Evolutionary conservation across 495 filamentous ascomycete species (phyloP).

Genomic region (Penicillium soppii): DNA sequence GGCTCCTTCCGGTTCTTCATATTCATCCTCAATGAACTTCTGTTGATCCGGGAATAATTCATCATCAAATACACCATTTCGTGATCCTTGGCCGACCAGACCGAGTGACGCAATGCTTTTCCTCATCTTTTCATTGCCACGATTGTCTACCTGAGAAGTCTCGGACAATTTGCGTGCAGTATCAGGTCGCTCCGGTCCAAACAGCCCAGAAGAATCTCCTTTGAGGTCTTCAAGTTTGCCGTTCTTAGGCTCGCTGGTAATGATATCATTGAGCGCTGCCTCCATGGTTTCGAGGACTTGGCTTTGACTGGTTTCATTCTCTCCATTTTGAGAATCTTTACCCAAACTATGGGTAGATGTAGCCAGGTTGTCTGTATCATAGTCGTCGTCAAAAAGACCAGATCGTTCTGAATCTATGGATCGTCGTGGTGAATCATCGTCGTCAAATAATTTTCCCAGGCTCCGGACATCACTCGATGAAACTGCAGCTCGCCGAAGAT

Average conservation of each 20-base stretch:
- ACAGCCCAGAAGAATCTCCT: conserved; percentile 34
- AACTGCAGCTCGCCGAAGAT: conserved; percentile 57
- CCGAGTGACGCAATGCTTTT: conserved; percentile 90
- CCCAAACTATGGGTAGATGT: conserved; percentile 59
- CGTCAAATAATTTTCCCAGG: conserved; percentile 43
- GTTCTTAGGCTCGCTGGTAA: conserved; percentile 71
- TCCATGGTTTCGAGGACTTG: conserved; percentile 89
- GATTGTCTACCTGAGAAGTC: conserved; percentile 35
- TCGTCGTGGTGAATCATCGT: conserved; percentile 49
- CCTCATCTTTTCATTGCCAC: conserved; percentile 57
- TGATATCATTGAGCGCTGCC: conserved; percentile 89
- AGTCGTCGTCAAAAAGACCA: conserved; percentile 64
- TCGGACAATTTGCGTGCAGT: conserved; percentile 60
- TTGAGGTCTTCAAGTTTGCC: conserved; percentile 63
- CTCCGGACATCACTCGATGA: conserved; percentile 56
- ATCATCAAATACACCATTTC: conserved; percentile 89
- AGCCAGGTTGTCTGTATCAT: conserved; percentile 62
- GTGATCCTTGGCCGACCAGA: conserved; percentile 74
- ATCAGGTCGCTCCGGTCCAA: conserved; percentile 47
- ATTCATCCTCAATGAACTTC: conserved; percentile 81
- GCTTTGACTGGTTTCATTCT: conserved; percentile 43
- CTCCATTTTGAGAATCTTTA: conserved; percentile 49
- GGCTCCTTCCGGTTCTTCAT: conserved; percentile 64
- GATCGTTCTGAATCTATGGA: conserved; percentile 59
- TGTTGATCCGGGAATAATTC: conserved; percentile 92